Percentiles rank a stretch among this genome's conserved stretches.
These are phyloP conservation scores for Epichloe hybrida DNA, from an alignment of 2,329 filamentous ascomycete genomes.

Conservation along the genomic window DNA sequence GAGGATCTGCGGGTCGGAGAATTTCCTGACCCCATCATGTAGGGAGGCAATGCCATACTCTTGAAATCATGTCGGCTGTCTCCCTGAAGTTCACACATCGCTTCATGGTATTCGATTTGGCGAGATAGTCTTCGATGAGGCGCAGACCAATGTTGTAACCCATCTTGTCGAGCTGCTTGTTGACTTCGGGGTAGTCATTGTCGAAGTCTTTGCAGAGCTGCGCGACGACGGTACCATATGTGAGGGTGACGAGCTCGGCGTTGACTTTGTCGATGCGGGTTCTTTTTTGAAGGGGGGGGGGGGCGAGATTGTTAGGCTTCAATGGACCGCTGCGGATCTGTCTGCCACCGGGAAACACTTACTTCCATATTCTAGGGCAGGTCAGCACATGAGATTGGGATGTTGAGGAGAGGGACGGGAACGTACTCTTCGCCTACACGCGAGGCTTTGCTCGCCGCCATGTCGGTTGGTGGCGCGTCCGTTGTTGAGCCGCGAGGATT, in stretches of 20 bases:
- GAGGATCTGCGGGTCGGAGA: neutral
- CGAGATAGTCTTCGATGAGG: conserved; percentile 92
- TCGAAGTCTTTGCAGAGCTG: conserved; percentile 96
- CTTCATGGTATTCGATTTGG: conserved; percentile 82
- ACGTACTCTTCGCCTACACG: conserved; percentile 50
- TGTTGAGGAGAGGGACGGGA: conserved; percentile 14
- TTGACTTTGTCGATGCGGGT: conserved; percentile 96
- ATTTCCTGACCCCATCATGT: no score
- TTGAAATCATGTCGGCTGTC: conserved; percentile 92
- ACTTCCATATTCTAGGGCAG: conserved; percentile 79
- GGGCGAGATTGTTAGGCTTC: conserved; percentile 16
- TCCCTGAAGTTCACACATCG: conserved; percentile 87
- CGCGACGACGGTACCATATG: conserved; percentile 93
- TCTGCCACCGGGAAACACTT: conserved; percentile 26
- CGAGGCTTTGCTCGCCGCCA: conserved; percentile 48
- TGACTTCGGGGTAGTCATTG: conserved; percentile 85
- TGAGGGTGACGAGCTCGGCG: conserved; percentile 90
- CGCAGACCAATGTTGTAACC: conserved; percentile 96
- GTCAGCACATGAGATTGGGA: conserved; percentile 10
- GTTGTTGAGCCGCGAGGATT: neutral
- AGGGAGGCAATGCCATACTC: conserved; percentile 36
- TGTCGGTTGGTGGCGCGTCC: conserved; percentile 13
- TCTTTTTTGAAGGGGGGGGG: conserved; percentile 45
- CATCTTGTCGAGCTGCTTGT: conserved; percentile 97
- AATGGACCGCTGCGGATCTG: neutral